Evolutionary conservation across 805 yeast genomes (phyloP).

Genomic region (Kodamaea leandrae): DNA sequence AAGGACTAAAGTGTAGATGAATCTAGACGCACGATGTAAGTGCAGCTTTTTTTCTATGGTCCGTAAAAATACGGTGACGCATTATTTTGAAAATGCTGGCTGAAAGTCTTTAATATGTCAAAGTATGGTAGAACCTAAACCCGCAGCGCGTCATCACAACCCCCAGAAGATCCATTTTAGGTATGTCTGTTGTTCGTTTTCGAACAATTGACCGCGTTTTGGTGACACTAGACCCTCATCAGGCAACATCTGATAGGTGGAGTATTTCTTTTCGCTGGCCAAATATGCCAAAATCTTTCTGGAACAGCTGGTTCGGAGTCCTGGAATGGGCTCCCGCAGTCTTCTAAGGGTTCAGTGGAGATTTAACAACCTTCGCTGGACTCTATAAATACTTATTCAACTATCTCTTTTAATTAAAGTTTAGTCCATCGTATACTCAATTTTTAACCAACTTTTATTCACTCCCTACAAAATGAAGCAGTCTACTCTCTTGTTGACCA

Average conservation of each 20-base stretch:
- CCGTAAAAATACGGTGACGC: too few relatives aligned
- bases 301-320: background rate
- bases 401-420: too few relatives aligned
- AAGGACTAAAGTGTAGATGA: too few relatives aligned
- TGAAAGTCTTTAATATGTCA: background rate
- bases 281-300: background rate
- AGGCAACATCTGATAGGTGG: too few relatives aligned
- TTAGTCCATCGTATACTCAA: background rate
- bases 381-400: constrained; percentile 2
- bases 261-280: background rate
- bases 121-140: too few relatives aligned
- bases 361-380: background rate
- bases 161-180: too few relatives aligned
- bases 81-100: constrained; percentile 1
- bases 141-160: too few relatives aligned
- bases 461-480: constrained; percentile 4
- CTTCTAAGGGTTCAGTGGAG: background rate
- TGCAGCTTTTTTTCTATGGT: too few relatives aligned
- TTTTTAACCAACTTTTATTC: constrained; percentile 1
- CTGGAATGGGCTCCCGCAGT: background rate
- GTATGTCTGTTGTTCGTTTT: too few relatives aligned
- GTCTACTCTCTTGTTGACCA: constrained; percentile 8
- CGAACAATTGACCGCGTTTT: too few relatives aligned
- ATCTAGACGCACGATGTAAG: too few relatives aligned
- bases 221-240: too few relatives aligned